Base-by-base conservation (phyloP, 306 rosid species). In the Ammopiptanthus mongolicus region DNA sequence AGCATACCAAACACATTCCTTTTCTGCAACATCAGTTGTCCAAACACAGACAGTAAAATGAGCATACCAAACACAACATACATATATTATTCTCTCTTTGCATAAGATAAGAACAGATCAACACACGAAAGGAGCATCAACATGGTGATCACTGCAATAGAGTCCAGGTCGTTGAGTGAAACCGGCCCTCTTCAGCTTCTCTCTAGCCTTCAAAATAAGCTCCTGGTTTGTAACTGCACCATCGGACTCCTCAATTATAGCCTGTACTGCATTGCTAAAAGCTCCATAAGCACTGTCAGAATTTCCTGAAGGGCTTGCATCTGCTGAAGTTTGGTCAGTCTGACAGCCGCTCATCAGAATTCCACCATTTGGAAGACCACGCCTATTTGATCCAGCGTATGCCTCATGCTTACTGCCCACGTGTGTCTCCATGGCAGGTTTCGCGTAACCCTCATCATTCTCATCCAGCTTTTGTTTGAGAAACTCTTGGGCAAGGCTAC, bases 301-400 rank as follows among this genome's bases (percentile, higher is more conserved):
- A 44, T 86, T 73, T 29, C 97, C 98, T 0, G 86, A 1, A 11
- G 98, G 98, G 63, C 84, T 83, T 17, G 98, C 98, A 83, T 93
- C 98, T 0, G 98, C 98, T 0, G 98, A 93, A 15, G 98, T 93
- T 64, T 93, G 92, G 80, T 88, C 81, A 0, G 90, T 91, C 73
- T 93, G 97, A 67, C 98, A 93, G 34, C 98, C 98, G 12, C 98
- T 93, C 42, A 93, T 77, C 65, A 93, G 82, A 72, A 93, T 88
- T n/a, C 97, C 97, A 42, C 88, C 88, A 3, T 65, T 82, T 0
- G 96, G 93, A 39, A 89, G 71, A 25, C 80, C 74, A 0, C 90
- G 90, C 62, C 53, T 90, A 36, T 65, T 12, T 2, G 94, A 80
- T 67, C 97, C 97, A 0, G 98, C 97, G 53, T 93, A 93, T 5